Conservation (phyloP, 2,329 filamentous ascomycete species). For the Pestalotiopsis sp. region DNA sequence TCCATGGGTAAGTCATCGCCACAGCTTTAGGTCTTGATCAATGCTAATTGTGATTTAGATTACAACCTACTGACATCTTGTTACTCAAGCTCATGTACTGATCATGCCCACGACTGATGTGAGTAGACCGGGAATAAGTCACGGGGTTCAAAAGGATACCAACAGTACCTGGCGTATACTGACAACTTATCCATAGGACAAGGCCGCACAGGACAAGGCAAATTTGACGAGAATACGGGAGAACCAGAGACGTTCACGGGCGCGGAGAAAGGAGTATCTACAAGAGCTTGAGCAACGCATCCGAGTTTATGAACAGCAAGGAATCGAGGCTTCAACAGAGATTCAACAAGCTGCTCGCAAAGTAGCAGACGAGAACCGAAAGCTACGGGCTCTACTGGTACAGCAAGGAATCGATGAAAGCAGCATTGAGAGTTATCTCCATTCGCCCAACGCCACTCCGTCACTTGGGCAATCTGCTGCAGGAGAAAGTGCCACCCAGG, state of each 20-base stretch:
- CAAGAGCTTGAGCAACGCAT: constrained; percentile 68
- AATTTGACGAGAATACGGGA: constrained; percentile 57
- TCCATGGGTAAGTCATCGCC: background rate
- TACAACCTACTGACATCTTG: background rate
- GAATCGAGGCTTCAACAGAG: constrained; percentile 70
- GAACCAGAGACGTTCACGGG: constrained; percentile 76
- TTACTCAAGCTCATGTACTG: background rate
- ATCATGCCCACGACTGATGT: background rate
- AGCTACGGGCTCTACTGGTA: constrained; percentile 60
- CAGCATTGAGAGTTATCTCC: constrained; percentile 18
- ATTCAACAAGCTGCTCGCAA: constrained; percentile 70
- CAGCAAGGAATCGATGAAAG: constrained; percentile 58
- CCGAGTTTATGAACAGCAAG: constrained; percentile 63
- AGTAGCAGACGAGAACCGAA: constrained; percentile 70
- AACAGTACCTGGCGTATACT: background rate
- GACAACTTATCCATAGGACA: background rate
- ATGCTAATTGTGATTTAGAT: background rate
- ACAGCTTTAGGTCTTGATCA: background rate
- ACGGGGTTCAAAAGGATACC: background rate
- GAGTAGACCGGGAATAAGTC: background rate
- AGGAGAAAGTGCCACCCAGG: constrained; percentile 2
- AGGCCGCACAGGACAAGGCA: constrained; percentile 14
- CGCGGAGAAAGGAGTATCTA: constrained; percentile 73
- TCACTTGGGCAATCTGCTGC: constrained; percentile 12
- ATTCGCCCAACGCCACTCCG: background rate